These are phyloP conservation scores for Phytomonas francai DNA, from an alignment of 208 protist species.

Conservation along the genomic window DNA sequence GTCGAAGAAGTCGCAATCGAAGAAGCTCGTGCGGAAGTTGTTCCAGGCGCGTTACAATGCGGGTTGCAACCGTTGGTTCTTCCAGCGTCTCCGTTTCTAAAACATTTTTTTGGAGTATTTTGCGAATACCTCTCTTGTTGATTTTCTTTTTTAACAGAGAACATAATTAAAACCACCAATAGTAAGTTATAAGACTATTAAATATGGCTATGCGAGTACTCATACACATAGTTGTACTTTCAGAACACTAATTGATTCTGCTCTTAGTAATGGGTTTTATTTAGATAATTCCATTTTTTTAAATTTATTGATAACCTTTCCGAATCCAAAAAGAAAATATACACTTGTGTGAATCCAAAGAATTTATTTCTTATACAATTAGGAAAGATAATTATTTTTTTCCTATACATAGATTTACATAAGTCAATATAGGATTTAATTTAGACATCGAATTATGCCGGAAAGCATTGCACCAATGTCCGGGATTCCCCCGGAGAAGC, in stretches of 20 bases:
- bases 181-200: neutral
- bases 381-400: neutral
- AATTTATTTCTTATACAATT: neutral
- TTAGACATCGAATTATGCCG: constrained; percentile 17
- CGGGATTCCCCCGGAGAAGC: constrained; percentile 35
- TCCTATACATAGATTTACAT: neutral
- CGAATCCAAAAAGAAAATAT: neutral
- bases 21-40: constrained; percentile 80
- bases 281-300: too few relatives aligned
- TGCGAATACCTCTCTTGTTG: neutral
- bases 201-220: neutral
- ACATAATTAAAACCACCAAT: neutral
- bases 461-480: constrained; percentile 30
- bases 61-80: constrained; percentile 98
- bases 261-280: too few relatives aligned
- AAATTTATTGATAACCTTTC: too few relatives aligned
- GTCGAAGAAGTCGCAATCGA: constrained; percentile 80
- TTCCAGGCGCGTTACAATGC: constrained; percentile 94
- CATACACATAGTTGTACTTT: too few relatives aligned
- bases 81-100: constrained; percentile 98
- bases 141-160: constrained; percentile 1
- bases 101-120: constrained; percentile 76
- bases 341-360: neutral
- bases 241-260: too few relatives aligned
- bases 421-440: constrained; percentile 3